phyloP scores from a whole-genome alignment of 257 asterid genomes.

The Misopates orontium region DNA sequence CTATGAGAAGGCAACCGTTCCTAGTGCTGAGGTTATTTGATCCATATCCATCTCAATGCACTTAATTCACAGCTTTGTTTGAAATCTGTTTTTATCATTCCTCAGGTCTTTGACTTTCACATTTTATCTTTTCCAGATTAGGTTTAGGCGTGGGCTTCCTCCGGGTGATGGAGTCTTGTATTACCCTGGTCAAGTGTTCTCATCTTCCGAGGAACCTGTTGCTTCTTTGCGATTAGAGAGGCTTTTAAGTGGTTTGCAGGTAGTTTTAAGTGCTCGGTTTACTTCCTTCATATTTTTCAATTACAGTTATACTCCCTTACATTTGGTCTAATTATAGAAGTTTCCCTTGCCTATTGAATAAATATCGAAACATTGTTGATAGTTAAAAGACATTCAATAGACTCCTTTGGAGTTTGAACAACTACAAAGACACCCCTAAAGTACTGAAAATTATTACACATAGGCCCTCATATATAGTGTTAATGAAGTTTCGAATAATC shows the following conservation, averaged over 20 bases:
- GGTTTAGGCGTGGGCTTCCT: conserved; percentile 96
- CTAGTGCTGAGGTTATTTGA: conserved; percentile 85
- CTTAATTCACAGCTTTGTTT: conserved; percentile 9
- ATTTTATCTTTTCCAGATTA: conserved; percentile 53
- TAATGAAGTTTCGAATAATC: no score
- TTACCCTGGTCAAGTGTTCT: conserved; percentile 97
- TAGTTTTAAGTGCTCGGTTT: conserved; percentile 22
- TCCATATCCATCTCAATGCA: conserved; percentile 23
- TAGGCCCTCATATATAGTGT: no score
- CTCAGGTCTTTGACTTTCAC: conserved; percentile 9
- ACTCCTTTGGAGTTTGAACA: no score
- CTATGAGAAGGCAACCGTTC: conserved; percentile 86
- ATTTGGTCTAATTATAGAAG: no score
- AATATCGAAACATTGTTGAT: no score
- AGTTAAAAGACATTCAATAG: no score
- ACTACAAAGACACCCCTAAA: no score
- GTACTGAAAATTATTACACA: no score
- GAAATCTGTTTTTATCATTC: conserved; percentile 11
- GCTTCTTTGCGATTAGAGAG: conserved; percentile 94
- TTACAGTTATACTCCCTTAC: no score
- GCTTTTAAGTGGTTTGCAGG: conserved; percentile 96
- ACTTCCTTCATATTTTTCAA: neutral
- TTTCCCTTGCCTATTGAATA: no score
- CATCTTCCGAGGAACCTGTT: conserved; percentile 82
- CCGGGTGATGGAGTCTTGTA: conserved; percentile 97